Evolutionary conservation across 345 rosid genomes (phyloP).

Genomic region (Gossypium mustelinum): DNA sequence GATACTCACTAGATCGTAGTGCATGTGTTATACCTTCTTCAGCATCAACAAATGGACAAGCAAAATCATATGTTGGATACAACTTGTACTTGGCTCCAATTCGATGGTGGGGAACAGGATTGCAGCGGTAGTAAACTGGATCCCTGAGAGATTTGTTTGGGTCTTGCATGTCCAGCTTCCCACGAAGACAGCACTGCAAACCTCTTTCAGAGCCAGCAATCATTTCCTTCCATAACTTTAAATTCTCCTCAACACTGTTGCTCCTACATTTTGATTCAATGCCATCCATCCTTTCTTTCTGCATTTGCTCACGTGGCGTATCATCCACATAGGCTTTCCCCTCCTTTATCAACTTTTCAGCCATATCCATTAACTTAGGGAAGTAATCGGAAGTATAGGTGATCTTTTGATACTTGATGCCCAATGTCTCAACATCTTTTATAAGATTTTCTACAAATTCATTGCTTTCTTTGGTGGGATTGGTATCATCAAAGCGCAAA

Average conservation of each 20-base stretch:
- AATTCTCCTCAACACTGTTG: constrained; percentile 57
- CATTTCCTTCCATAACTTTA: constrained; percentile 89
- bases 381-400: constrained; percentile 94
- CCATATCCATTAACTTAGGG: constrained; percentile 74
- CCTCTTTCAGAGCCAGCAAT: constrained; percentile 76
- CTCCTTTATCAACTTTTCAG: constrained; percentile 63
- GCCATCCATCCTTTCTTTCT: constrained; percentile 89
- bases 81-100: constrained; percentile 79
- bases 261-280: constrained; percentile 79
- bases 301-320: constrained; percentile 85
- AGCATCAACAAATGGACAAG: constrained; percentile 94
- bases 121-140: constrained; percentile 93
- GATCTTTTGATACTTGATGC: constrained; percentile 61
- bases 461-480: constrained; percentile 92
- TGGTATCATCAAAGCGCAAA: constrained; percentile 92
- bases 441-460: constrained; percentile 92
- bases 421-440: constrained; percentile 78
- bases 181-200: constrained; percentile 77
- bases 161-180: constrained; percentile 91
- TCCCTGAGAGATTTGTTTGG: constrained; percentile 91
- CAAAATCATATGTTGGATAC: constrained; percentile 98
- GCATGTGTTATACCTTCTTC: constrained; percentile 85
- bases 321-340: constrained; percentile 95
- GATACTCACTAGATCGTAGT: constrained; percentile 90
- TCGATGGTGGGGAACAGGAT: constrained; percentile 86